Conservation (phyloP, 495 filamentous ascomycete species). For the Neurospora sp. region DNA sequence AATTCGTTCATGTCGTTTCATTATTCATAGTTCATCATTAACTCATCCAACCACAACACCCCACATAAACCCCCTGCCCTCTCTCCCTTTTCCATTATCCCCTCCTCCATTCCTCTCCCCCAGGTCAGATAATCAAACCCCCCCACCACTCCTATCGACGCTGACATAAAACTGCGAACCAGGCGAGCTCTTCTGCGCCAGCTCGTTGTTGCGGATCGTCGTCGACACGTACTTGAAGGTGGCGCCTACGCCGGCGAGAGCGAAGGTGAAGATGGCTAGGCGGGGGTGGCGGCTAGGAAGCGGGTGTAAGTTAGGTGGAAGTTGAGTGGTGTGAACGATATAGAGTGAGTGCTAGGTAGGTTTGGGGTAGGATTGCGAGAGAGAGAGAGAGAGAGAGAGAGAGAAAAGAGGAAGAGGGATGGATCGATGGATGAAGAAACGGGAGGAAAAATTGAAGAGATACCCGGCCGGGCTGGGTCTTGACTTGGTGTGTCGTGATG, state of each 20-base stretch:
- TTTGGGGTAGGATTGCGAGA: no score
- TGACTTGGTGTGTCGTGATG: not conserved
- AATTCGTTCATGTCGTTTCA: not conserved
- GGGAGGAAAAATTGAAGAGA: no score
- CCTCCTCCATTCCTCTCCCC: not conserved
- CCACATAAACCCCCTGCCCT: not conserved
- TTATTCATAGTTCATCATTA: not conserved
- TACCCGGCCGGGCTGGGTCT: no score
- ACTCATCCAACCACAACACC: not conserved
- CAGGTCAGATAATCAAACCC: conserved; percentile 14
- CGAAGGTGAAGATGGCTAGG: conserved; percentile 18
- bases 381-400: no score
- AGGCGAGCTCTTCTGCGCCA: conserved; percentile 24
- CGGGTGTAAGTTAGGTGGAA: not conserved
- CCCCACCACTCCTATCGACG: conserved; percentile 40
- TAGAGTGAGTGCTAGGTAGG: no score
- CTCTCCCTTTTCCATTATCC: not conserved
- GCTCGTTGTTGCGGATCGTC: conserved; percentile 30
- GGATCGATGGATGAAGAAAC: no score
- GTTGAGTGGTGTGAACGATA: not conserved
- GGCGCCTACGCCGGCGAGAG: conserved; percentile 16
- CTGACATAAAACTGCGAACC: conserved; percentile 29
- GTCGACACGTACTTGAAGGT: conserved; percentile 25
- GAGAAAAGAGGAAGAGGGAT: no score
- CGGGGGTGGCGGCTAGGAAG: conserved; percentile 22